A percentile compares a stretch with the other conserved stretches of the same genome.
phyloP scores from a whole-genome alignment of 768 basidiomycete species.

The Neoboletus brunneissimus region DNA sequence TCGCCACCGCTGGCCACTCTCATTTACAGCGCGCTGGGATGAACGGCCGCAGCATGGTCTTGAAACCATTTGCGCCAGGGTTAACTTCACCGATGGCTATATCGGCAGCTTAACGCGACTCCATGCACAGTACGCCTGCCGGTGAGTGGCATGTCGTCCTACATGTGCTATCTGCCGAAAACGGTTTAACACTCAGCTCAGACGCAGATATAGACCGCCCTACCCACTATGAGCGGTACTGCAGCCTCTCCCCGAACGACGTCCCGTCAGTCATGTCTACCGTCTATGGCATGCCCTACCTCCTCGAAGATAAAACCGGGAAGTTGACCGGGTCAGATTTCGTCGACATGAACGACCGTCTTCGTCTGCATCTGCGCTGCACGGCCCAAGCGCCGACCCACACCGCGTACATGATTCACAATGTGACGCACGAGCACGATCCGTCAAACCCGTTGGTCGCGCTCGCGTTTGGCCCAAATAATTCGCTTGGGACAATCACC shows the following conservation, averaged over 20 bases:
- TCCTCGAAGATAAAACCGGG: slow-evolving; percentile 65
- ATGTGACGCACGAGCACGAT: slow-evolving; percentile 29
- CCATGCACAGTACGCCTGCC: slow-evolving; percentile 18
- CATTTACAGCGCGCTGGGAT: slow-evolving; percentile 11
- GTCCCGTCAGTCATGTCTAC: slow-evolving; percentile 28
- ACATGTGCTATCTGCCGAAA: slow-evolving; percentile 24
- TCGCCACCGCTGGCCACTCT: slow-evolving; percentile 10
- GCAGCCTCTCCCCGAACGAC: not conserved
- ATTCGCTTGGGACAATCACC: slow-evolving; percentile 52
- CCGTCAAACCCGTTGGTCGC: slow-evolving; percentile 41
- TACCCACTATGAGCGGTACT: not conserved
- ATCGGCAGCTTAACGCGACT: slow-evolving; percentile 21
- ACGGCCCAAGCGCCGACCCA: slow-evolving; percentile 42
- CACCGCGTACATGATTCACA: slow-evolving; percentile 53
- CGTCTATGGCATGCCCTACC: slow-evolving; percentile 54
- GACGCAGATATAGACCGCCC: slow-evolving; percentile 26
- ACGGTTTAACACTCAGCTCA: slow-evolving; percentile 10
- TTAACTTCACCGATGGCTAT: slow-evolving; percentile 14
- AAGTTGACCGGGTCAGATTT: slow-evolving; percentile 53
- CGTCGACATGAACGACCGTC: slow-evolving; percentile 60
- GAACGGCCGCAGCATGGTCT: slow-evolving; percentile 20
- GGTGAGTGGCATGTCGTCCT: slow-evolving; percentile 13
- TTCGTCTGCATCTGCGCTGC: slow-evolving; percentile 48
- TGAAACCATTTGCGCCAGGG: slow-evolving; percentile 11
- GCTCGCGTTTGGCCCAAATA: slow-evolving; percentile 49